Base-by-base conservation (phyloP, 106 monocot genomes). In the Phalaenopsis aphrodite region DNA sequence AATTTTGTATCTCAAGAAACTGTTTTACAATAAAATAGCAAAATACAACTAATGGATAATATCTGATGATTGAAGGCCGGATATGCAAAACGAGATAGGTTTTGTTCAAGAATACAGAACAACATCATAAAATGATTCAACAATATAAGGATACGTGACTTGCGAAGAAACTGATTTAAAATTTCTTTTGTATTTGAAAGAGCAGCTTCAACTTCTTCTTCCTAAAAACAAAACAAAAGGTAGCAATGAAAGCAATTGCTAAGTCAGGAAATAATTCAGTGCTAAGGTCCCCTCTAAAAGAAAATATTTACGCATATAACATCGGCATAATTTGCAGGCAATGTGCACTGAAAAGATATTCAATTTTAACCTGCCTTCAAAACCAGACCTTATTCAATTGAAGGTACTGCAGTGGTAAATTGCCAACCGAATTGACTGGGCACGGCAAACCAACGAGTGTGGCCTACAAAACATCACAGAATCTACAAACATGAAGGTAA, bases 121-220 rank as follows among this genome's bases (percentile, higher is more conserved):
- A 52, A 9, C 23, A 11, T 46, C 16, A 74, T 5, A 69, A 84
- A 42, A 9, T 21, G 42, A 45, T 41, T 15, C 52, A 82, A 16
- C 67, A 80, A 42, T 8, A 8, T 37, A 49, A 93, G 93, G 93
- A 93, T 96, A 96, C 96, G 68, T 49, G 96, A 96, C 82, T 93
- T 96, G 56, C 74, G 93, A 8, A 96, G 88, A 79, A 91, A 96
- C 83, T 96, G 96, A 78, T 93, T 93, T 43, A 96, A 88, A 80
- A 96, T 90, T 86, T 96, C 93, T 76, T 90, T 96, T 81, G 96
- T 89, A 84, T 96, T 96, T 81, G 93, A 91, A 82, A 96, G 76
- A 86, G 85, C 82, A 68, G 88, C 93, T 86, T 96, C 93, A 83
- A 90, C 91, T 90, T 93, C 86, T 72, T 96, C 88, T 81, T 71